Evolutionary conservation across 768 basidiomycete species (phyloP), one percentile per base, ranked within the genome.

Genomic region (Mycena pura): DNA sequence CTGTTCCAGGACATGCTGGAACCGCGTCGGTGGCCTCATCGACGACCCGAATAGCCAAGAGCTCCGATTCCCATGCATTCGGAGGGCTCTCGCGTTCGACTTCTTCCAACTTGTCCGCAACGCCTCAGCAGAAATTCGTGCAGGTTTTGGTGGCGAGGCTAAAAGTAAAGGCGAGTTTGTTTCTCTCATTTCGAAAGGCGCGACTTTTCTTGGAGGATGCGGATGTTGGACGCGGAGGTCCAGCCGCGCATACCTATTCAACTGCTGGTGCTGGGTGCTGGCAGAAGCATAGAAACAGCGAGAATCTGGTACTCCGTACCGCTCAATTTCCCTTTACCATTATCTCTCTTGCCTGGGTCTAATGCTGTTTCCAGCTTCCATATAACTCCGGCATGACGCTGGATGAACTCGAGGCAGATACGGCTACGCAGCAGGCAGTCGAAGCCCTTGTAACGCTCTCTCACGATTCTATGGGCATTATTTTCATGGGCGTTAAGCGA

Each of bases 41-140:
- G n/a, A 48, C 79, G 6, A 78, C 81, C 22, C 83, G 85, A 54
- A 80, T 80, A 6, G 88, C 89, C 69, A 83, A 80, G 74, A 86
- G 82, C 69, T 86, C 83, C 56, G 90, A 90, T 58, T 88, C 89
- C 3, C 78, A 85, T 62, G 74, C 65, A 11, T 71, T 77, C 52
- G 57, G 64, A n/a, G 56, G 60, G 5, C 57, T 52, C 27, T 62
- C 66, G n/a, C 73, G 76, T 11, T 77, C 78, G 9, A 67, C 76
- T 21, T 72, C 77, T 7, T 63, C 78, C 21, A 75, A 68, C 19
- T 73, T 72, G 19, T 70, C 78, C 32, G 78, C 83, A 8, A 86
- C 85, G 2, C 88, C 90, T 1, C 91, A 95, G 70, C 90, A 92
- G 76, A 93, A 89, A 80, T 86, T 93, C 52, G 87, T 95, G 31